Base-by-base conservation (phyloP, 2,329 filamentous ascomycete species). In the Pleoardoris graminearum region DNA sequence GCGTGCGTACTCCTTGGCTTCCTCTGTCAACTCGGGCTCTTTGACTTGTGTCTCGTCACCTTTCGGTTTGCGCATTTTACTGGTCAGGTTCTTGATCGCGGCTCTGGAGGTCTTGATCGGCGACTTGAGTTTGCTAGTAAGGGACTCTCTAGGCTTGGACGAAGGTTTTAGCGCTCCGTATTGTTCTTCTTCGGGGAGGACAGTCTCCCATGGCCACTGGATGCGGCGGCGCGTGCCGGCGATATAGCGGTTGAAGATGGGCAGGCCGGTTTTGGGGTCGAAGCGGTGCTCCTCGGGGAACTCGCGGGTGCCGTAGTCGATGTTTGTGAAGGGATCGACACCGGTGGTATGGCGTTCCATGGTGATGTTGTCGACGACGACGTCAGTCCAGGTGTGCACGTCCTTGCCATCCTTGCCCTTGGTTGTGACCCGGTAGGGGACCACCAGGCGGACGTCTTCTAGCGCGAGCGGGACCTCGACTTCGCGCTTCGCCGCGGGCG, bases 391-490 rank as follows among this genome's bases (percentile, higher is more conserved):
- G 25, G 55, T 53, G 36, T 58, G 65, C 66, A 86, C 86, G 11
- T 87, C 89, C 58, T 77, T 74, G 14, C 84, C 80, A 70, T 94
- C 84, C 44, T 54, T 48, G 22, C 53, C 50, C 7, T 37, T 23
- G 11, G 36, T 50, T 12, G 52, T 55, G 14, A 79, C 79, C 48
- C 95, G 60, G 48, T 66, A 78, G 19, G 90, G 86, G 68, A 90
- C 85, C 43, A 97, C 90, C 29, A 97, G 89, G 51, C 90, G 89
- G 58, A 97, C 80, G 55, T 89, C 80, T 29, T 83, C 81, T 65
- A 95, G 80, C 48, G 88, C 81, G 27, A 96, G 72, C 27, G 85
- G 78, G 47, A 83, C 69, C 62, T 82, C 78, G 51, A 80, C 69
- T 66, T 63, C 79, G 39, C 80, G 73, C 52, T 81, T 72, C 62